A percentile compares a stretch with the other conserved stretches of the same genome.
These are phyloP conservation scores for Aspergillus texensis DNA, from an alignment of 2,329 filamentous ascomycete species.

Conservation along the genomic window DNA sequence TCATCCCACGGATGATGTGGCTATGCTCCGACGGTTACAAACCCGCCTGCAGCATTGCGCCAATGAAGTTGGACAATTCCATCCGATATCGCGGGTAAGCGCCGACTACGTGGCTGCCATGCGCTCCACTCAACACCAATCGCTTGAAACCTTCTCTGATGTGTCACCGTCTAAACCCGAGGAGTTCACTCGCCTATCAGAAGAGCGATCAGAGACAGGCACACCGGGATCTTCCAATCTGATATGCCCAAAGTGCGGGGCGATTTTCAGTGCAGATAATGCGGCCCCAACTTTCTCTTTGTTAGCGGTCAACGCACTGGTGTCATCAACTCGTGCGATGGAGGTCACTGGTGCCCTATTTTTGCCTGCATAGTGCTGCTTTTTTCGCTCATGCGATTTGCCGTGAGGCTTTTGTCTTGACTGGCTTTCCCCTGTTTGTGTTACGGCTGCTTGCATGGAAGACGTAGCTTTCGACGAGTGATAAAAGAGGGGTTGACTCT, in stretches of 20 bases:
- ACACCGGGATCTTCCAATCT: slow-evolving; percentile 1
- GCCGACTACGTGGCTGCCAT: slow-evolving; percentile 9
- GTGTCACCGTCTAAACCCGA: background rate
- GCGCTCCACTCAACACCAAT: background rate
- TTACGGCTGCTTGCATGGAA: background rate
- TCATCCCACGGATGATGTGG: background rate
- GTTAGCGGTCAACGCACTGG: background rate
- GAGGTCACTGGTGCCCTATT: background rate
- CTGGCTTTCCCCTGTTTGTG: background rate
- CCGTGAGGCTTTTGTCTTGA: no score
- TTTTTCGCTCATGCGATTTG: background rate
- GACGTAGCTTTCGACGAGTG: background rate
- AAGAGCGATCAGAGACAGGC: background rate
- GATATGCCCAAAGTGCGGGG: slow-evolving; percentile 3
- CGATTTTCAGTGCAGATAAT: background rate
- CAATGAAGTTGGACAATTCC: background rate
- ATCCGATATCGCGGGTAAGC: slow-evolving; percentile 6
- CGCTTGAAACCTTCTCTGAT: background rate
- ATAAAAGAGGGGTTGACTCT: background rate
- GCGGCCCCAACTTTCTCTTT: background rate
- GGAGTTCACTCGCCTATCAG: background rate
- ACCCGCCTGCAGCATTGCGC: background rate
- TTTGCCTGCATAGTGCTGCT: background rate
- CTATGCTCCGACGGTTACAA: background rate
- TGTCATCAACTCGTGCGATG: background rate